phyloP scores from a whole-genome alignment of 2,329 filamentous ascomycete species.

The Aspergillus japonicus region DNA sequence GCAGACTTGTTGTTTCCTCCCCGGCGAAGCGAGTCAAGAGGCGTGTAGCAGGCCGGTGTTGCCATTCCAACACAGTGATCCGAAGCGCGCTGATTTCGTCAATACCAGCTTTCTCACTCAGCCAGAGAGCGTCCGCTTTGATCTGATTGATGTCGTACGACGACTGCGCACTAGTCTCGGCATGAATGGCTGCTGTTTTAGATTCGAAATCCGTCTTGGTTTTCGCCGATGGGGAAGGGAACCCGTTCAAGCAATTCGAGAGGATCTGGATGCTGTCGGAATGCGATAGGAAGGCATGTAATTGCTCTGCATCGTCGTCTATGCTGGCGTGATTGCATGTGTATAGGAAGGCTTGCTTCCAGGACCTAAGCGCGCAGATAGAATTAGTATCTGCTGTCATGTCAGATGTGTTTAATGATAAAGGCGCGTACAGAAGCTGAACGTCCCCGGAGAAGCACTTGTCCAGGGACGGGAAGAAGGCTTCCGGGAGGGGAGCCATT shows the following conservation, averaged over 20 bases:
- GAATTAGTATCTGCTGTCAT: constrained; percentile 22
- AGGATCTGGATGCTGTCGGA: constrained; percentile 67
- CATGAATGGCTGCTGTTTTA: constrained; percentile 82
- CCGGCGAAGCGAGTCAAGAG: constrained; percentile 70
- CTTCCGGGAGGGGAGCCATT: constrained; percentile 71
- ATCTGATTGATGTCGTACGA: constrained; percentile 74
- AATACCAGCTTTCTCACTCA: constrained; percentile 73
- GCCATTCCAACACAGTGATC: constrained; percentile 78
- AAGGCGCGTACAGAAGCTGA: constrained; percentile 65
- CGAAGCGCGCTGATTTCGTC: constrained; percentile 81
- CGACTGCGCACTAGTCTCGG: constrained; percentile 65
- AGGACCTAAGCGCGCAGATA: constrained; percentile 52
- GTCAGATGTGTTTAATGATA: not conserved
- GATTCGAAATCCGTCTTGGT: constrained; percentile 74
- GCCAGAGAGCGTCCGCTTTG: constrained; percentile 82
- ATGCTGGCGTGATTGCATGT: constrained; percentile 43
- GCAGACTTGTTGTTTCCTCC: constrained; percentile 73
- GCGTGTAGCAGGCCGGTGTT: constrained; percentile 71
- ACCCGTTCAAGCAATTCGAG: constrained; percentile 66
- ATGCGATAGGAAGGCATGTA: constrained; percentile 71
- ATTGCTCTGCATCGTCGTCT: constrained; percentile 54
- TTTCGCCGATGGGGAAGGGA: constrained; percentile 60
- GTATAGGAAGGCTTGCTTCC: constrained; percentile 57
- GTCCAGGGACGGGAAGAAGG: constrained; percentile 81
- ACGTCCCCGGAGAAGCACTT: constrained; percentile 79